Evolutionary conservation across 805 yeast species (phyloP), one percentile per base, ranked within the genome.

Genomic region (Wickerhamiella shivajii): DNA sequence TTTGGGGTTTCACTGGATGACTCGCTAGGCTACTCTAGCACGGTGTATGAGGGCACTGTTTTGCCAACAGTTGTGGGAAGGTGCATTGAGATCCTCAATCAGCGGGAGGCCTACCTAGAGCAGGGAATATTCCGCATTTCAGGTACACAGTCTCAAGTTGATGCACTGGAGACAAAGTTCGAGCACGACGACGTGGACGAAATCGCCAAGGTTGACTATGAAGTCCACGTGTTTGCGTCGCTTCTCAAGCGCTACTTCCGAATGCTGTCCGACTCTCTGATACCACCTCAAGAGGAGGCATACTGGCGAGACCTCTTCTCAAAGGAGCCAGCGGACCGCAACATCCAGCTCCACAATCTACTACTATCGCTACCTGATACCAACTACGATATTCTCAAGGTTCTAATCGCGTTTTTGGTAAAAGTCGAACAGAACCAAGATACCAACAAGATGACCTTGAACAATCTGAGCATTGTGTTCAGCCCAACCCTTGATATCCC

Each of bases 61-160:
- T 63, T 77, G 13, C 96, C 98, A 1, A 71, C 84, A 25, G 73
- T 87, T 6, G 69, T 81, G 12, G 77, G 60, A 45, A 59, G 93
- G 39, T 83, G 94, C 48, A 48, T 85, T 21, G 77, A 71, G 37
- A 79, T 66, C 43, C 60, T 87, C 31, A 64, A 66, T 31, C 64
- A 61, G 24, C 67, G 74, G 17, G 71, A 75, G 15, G 93, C 93
- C 0, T 61, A 75, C n/a, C 68, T 68, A 40, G 90, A 81, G 52
- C 93, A 84, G 48, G 98, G 98, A 8, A 69, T 87, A 3, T 90
- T 90, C 60, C 64, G 98, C 40, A 60, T 84, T 80, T 24, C 70
- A 74, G 42, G 68, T 63, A 25, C 63, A 80, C 38, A 79, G 75
- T 46, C 79, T 70, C 29, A 62, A 58, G 29, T 87, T 78, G 61